Percentiles rank a stretch among this genome's conserved stretches.
Conservation (phyloP, 495 filamentous ascomycete genomes). For the Daldinia grandis region DNA sequence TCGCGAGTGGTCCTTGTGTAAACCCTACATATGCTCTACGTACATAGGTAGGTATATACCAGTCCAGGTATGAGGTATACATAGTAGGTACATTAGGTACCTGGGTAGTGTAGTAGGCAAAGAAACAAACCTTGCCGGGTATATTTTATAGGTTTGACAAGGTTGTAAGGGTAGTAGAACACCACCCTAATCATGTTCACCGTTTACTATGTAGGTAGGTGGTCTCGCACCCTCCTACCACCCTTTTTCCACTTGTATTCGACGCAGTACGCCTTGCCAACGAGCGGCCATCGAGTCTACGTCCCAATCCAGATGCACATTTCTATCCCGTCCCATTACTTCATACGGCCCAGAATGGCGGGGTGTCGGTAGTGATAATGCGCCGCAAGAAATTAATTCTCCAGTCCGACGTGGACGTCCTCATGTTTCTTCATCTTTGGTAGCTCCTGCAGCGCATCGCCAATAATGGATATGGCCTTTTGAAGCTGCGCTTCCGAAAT, state of each 20-base stretch:
- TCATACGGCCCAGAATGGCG: constrained; percentile 20
- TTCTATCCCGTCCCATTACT: constrained; percentile 19
- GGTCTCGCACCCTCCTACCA: constrained; percentile 32
- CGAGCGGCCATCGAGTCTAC: constrained; percentile 17
- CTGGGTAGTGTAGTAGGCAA: neutral
- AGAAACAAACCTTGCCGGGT: constrained; percentile 22
- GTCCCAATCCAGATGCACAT: constrained; percentile 14
- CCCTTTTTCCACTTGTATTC: constrained; percentile 42
- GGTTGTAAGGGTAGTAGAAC: constrained; percentile 16
- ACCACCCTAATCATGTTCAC: constrained; percentile 15
- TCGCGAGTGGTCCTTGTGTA: constrained; percentile 20
- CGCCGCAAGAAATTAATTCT: constrained; percentile 40
- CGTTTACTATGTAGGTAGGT: constrained; percentile 30
- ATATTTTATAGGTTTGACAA: constrained; percentile 17
- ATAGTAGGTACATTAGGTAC: no score
- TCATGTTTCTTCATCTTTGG: constrained; percentile 51
- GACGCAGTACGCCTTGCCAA: constrained; percentile 36
- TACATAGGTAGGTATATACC: no score
- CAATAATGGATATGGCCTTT: constrained; percentile 75
- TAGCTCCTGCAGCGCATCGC: constrained; percentile 74
- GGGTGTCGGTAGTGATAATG: constrained; percentile 26
- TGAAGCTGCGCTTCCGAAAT: constrained; percentile 88
- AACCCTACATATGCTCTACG: constrained; percentile 12
- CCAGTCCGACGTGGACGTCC: constrained; percentile 41
- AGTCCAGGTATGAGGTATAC: no score